Base-by-base conservation (phyloP, 768 basidiomycete genomes). In the Russula lepida region DNA sequence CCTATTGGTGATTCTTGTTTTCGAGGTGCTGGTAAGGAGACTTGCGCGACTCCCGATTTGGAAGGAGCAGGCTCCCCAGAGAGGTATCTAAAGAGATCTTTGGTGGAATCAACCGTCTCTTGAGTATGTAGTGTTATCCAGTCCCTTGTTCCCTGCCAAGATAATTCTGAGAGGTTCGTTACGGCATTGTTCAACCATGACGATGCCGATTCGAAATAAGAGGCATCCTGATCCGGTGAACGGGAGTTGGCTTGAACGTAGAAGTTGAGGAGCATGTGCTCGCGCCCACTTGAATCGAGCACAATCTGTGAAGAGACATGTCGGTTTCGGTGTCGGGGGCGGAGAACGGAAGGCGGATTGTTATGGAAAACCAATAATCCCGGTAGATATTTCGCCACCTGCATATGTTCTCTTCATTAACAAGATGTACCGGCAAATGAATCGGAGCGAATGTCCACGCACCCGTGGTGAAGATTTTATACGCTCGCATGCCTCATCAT, bases 201-300 rank as follows among this genome's bases (percentile, higher is more conserved):
- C 7, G 72, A 70, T 12, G 75, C 66, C 15, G 74, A 70, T 30
- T 83, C 79, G 23, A 81, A 60, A 65, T 79, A 79, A 9, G 75
- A 70, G 17, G 80, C 78, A 6, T 74, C 69, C 8, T 72, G 68
- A 3, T 71, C 58, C 37, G 74, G 71, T 30, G 77, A 77, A 51
- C 80, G 76, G 39, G 78, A 74, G 50, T 78, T 75, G 39, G 84
- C 84, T 74, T 89, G 81, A 15, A 92, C 78, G 66, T 86, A 93
- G 73, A 93, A 93, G 47, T 86, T 86, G 70, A 93, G 78, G 32
- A 90, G 78, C 83, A 93, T 84, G 66, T 92, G 91, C 70, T 92
- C 89, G 44, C 84, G 81, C 1, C 91, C 91, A 11, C 80, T 69
- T 12, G 84, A 73, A 70, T 93, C 91, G 27, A 88, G 74, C 60